A percentile compares a stretch with the other conserved stretches of the same genome.
Conservation (phyloP, 1,284 basidiomycete species). For the Boletus mariae region DNA sequence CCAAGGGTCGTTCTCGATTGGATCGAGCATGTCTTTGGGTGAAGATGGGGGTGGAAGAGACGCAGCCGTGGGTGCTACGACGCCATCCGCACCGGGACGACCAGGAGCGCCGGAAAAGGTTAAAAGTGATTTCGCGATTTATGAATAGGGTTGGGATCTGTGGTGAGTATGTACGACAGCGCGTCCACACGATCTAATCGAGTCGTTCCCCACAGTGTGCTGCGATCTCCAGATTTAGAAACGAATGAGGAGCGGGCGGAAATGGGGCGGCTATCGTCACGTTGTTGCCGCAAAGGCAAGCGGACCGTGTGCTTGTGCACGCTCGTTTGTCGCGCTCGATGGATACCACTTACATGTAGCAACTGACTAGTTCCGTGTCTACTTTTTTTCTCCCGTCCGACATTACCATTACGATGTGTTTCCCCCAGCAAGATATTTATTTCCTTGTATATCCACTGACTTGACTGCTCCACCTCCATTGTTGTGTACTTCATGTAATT, state of each 20-base stretch:
- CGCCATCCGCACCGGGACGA: constrained; percentile 5
- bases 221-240: constrained; percentile 9
- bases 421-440: not conserved
- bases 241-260: constrained; percentile 3
- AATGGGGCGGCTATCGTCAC: not conserved
- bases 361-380: not conserved
- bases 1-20: constrained; percentile 14
- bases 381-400: not conserved
- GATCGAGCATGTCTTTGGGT: constrained; percentile 7
- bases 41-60: constrained; percentile 13
- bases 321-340: not conserved
- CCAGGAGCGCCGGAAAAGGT: constrained; percentile 8
- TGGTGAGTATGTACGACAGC: constrained; percentile 13
- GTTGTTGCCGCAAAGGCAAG: not conserved
- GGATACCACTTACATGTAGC: not conserved
- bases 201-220: constrained; percentile 5
- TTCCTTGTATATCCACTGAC: not conserved
- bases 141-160: constrained; percentile 6
- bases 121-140: constrained; percentile 12
- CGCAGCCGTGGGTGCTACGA: not conserved
- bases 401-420: not conserved
- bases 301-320: not conserved
- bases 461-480: not conserved
- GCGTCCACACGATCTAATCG: constrained; percentile 7
- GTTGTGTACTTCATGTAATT: not conserved